Evolutionary conservation across 768 basidiomycete species (phyloP).

Genomic region (Suillus sp.): DNA sequence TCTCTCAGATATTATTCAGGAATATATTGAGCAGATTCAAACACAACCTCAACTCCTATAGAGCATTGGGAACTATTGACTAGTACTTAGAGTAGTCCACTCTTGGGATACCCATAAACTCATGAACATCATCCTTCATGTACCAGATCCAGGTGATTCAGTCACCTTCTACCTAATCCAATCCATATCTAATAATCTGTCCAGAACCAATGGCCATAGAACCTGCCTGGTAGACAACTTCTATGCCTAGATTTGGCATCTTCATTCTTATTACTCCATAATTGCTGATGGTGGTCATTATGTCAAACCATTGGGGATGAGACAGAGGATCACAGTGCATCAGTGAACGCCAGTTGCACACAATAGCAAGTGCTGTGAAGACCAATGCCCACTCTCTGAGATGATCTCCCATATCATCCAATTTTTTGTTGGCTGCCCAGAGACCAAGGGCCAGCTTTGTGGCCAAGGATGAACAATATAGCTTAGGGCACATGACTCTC

Average conservation of each 20-base stretch:
- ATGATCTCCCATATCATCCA: neutral
- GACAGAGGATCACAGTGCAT: no score
- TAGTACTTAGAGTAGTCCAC: neutral
- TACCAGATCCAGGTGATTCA: neutral
- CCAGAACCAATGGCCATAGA: neutral
- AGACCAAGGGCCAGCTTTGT: neutral
- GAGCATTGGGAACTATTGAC: neutral
- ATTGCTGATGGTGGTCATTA: no score
- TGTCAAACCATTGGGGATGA: no score
- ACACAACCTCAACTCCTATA: neutral
- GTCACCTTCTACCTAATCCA: neutral
- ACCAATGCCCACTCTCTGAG: neutral
- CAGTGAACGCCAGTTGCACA: no score
- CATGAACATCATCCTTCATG: neutral
- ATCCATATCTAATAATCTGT: neutral
- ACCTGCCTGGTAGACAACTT: neutral
- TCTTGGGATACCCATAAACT: neutral
- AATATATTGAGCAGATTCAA: neutral
- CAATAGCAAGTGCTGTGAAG: no score
- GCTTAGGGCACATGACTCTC: neutral
- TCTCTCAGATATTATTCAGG: no score
- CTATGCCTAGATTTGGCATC: neutral
- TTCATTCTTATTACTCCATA: no score
- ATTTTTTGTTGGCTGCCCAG: neutral
- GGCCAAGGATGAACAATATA: conserved; percentile 1